phyloP scores from a whole-genome alignment of 768 basidiomycete genomes.

The Pluteus cervinus region DNA sequence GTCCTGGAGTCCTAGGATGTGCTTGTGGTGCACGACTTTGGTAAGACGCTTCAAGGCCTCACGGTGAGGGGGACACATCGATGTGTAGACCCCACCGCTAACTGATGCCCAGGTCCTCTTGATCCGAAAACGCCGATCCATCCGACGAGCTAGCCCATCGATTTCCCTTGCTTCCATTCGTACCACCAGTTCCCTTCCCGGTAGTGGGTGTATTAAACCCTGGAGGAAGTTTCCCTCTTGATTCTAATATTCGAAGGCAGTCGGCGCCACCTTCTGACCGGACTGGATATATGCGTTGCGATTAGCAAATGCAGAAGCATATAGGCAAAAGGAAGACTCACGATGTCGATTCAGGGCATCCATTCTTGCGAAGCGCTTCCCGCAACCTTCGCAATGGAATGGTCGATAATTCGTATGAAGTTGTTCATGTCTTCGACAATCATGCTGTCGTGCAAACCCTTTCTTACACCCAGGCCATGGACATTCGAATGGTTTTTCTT shows the following conservation, averaged over 20 bases:
- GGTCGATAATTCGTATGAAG: slow-evolving; percentile 90
- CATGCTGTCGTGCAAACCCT: slow-evolving; percentile 91
- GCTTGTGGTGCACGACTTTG: too few relatives aligned
- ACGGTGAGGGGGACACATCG: too few relatives aligned
- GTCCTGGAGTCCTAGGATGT: too few relatives aligned
- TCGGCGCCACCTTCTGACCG: slow-evolving; percentile 81
- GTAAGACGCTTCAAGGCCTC: too few relatives aligned
- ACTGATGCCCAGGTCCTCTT: too few relatives aligned
- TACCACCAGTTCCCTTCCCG: too few relatives aligned
- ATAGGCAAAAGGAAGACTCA: slow-evolving; percentile 35
- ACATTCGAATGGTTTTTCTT: slow-evolving; percentile 93
- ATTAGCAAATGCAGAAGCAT: slow-evolving; percentile 1
- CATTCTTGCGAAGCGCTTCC: slow-evolving; percentile 90
- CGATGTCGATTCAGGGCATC: slow-evolving; percentile 92
- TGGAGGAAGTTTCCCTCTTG: slow-evolving; percentile 13
- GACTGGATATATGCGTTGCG: slow-evolving; percentile 34
- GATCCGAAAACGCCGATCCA: too few relatives aligned
- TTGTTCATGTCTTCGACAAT: slow-evolving; percentile 95
- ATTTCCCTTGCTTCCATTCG: too few relatives aligned
- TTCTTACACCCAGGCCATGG: slow-evolving; percentile 94
- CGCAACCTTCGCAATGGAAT: slow-evolving; percentile 89
- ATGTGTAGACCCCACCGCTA: too few relatives aligned
- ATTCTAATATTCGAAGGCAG: slow-evolving; percentile 43
- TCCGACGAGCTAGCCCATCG: too few relatives aligned
- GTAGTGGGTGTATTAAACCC: too few relatives aligned